Percentiles rank a stretch among this genome's conserved stretches.
These are phyloP conservation scores for Emericellopsis terricola DNA, from an alignment of 495 filamentous ascomycete species.

Conservation along the genomic window DNA sequence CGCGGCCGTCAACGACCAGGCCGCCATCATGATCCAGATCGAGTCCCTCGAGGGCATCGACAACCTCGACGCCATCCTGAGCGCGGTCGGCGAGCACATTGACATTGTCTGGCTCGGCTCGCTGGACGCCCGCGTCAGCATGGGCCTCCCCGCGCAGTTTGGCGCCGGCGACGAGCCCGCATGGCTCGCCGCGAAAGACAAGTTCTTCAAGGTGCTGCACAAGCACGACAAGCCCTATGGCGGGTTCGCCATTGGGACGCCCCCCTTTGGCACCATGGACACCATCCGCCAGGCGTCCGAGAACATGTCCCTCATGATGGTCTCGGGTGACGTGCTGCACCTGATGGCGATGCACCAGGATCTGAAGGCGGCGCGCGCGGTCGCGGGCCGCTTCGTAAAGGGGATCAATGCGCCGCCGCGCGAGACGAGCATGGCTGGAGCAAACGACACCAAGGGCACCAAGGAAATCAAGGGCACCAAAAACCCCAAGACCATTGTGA, in stretches of 20 bases:
- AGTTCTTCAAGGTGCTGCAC: conserved; percentile 14
- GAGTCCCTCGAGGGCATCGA: conserved; percentile 32
- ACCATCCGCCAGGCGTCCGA: conserved; percentile 5
- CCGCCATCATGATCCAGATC: conserved; percentile 29
- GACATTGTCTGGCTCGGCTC: conserved; percentile 26
- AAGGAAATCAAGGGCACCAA: too few relatives aligned
- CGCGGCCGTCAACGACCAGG: conserved; percentile 22
- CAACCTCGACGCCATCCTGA: conserved; percentile 35
- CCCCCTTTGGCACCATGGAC: conserved; percentile 10
- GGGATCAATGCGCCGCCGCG: too few relatives aligned
- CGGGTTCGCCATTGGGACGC: conserved; percentile 5
- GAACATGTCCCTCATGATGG: conserved; percentile 10
- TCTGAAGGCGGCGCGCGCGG: conserved; percentile 6
- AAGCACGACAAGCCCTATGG: conserved; percentile 23
- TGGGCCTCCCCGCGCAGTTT: conserved; percentile 14
- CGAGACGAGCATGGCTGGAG: too few relatives aligned
- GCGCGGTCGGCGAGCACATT: conserved; percentile 20
- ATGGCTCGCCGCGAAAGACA: conserved; percentile 16
- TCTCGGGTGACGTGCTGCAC: conserved; percentile 10
- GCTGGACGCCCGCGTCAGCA: conserved; percentile 21
- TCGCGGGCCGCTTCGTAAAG: conserved; percentile 3
- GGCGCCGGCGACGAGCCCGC: conserved; percentile 17
- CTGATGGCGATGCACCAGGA: conserved; percentile 6
- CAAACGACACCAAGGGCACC: too few relatives aligned
- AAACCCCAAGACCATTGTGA: too few relatives aligned